Base-by-base conservation (phyloP, 306 rosid species). In the Sicyos baderoa region DNA sequence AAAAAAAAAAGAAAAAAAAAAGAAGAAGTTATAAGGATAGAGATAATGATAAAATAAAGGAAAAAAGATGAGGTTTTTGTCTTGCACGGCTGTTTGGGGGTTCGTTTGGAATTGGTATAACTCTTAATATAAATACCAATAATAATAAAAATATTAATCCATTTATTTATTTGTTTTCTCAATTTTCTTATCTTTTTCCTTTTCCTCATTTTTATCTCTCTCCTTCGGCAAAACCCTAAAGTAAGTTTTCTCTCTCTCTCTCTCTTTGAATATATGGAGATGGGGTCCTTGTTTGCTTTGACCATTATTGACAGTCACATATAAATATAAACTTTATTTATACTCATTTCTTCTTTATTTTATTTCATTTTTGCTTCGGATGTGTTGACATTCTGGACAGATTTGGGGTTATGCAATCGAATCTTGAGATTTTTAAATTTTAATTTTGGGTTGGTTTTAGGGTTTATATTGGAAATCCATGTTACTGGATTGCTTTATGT, bases 161-260 rank as follows among this genome's bases (percentile, higher is more conserved):
- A 40, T 3, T 40, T 2, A 6, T 21, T 37, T n/a, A n/a, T n/a
- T n/a, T n/a, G n/a, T 29, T 29, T 29, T 2, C 35, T 29, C 35
- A 29, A 0, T 29, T 29, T 29, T 42, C 49, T 37, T 11, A 9
- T 63, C n/a, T 42, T 42, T 62, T 60, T 4, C 25, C 68, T 21
- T 56, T 56, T 56, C 6, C 40, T 7, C 15, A 22, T 21, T 71
- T 68, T 78, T 8, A 53, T 71, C 50, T 79, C 75, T 81, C 84
- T 78, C 95, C 84, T 93, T 90, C 83, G 88, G 90, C 89, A 84
- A 89, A 88, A 91, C 91, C 91, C 96, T 87, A 84, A 89, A 89
- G 97, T 89, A 89, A 91, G 97, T 89, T 87, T 73, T 73, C 88
- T 91, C 84, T 82, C 84, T 77, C 70, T 72, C 78, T 75, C 70